These are phyloP conservation scores for Eurotiales sp. DNA, from an alignment of 2,329 filamentous ascomycete genomes.

Conservation along the genomic window DNA sequence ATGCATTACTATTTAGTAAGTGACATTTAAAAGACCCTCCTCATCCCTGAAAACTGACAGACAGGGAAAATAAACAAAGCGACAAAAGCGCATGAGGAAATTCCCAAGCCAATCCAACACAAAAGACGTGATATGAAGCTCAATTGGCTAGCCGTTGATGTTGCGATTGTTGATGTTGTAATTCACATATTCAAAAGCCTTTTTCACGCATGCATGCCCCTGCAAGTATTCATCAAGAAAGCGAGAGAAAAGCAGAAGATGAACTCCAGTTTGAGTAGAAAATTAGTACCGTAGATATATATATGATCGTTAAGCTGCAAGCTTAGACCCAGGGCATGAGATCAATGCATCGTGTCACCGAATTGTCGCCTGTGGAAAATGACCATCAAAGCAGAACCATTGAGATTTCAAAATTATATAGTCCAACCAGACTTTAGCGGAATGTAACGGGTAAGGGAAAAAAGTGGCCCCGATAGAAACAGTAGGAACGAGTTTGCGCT, in stretches of 20 bases:
- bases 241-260: slow-evolving; percentile 6
- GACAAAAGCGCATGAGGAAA: no score
- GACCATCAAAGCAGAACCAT: neutral
- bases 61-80: neutral
- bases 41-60: neutral
- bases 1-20: no score
- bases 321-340: no score
- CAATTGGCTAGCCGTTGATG: no score
- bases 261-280: neutral
- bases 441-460: neutral
- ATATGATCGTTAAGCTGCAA: slow-evolving; percentile 4
- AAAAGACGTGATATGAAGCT: no score
- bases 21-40: no score
- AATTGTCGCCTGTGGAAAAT: neutral
- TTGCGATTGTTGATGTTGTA: neutral
- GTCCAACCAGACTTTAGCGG: neutral
- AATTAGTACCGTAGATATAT: neutral
- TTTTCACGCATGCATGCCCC: no score
- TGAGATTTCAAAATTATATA: neutral
- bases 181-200: neutral
- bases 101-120: no score
- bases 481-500: no score
- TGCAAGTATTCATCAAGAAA: no score
- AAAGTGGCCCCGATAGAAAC: no score
- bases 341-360: no score